These are phyloP conservation scores for Pseudogymnoascus sp. DNA, from an alignment of 2,329 filamentous ascomycete genomes.

Conservation along the genomic window DNA sequence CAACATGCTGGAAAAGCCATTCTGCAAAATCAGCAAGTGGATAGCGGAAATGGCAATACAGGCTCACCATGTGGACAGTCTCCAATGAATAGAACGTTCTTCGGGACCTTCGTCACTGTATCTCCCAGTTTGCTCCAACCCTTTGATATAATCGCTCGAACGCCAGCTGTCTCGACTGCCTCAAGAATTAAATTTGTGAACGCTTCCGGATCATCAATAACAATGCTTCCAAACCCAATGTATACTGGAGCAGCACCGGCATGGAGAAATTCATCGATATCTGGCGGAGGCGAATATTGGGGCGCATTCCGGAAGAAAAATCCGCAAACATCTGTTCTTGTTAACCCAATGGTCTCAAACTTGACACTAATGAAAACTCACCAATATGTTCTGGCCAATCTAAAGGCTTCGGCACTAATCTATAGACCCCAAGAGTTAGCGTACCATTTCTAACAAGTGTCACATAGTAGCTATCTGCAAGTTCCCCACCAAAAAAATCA, in stretches of 20 bases:
- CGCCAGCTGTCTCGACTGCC: slow-evolving; percentile 27
- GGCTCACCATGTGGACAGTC: slow-evolving; percentile 27
- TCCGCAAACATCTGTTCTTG: slow-evolving; percentile 49
- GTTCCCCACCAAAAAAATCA: not conserved
- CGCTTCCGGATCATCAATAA: slow-evolving; percentile 28
- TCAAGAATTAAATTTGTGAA: slow-evolving; percentile 31
- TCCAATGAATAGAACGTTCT: slow-evolving; percentile 29
- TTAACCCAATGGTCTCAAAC: not conserved
- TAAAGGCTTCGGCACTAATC: slow-evolving; percentile 51
- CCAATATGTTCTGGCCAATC: slow-evolving; percentile 59
- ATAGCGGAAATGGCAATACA: not conserved
- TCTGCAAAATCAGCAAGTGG: slow-evolving; percentile 13
- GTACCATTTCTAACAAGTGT: slow-evolving; percentile 39
- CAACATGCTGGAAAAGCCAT: slow-evolving; percentile 32
- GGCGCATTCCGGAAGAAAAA: slow-evolving; percentile 65
- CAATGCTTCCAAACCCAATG: slow-evolving; percentile 20
- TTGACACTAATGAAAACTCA: not conserved
- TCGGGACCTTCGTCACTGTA: slow-evolving; percentile 20
- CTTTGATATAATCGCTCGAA: slow-evolving; percentile 31
- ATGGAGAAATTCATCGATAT: slow-evolving; percentile 16
- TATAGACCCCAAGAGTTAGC: slow-evolving; percentile 33
- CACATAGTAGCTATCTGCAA: slow-evolving; percentile 61
- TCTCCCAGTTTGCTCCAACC: slow-evolving; percentile 32
- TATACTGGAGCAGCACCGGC: slow-evolving; percentile 18
- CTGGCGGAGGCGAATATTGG: slow-evolving; percentile 33